Evolutionary conservation across 805 yeast genomes (phyloP).

Genomic region (Candida pseudoglaebosa): DNA sequence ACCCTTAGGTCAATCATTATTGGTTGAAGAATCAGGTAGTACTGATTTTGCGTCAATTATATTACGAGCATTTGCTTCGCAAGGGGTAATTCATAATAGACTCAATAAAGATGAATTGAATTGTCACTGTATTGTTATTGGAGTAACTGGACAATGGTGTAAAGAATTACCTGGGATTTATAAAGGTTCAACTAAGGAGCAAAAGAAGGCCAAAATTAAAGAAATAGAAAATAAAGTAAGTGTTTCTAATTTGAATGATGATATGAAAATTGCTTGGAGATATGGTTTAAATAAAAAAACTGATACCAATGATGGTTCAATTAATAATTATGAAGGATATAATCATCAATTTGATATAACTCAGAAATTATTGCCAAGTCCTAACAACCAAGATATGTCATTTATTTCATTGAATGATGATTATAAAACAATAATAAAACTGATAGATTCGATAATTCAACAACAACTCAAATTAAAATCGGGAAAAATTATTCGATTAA

Average conservation of each 20-base stretch:
- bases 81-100: constrained; percentile 68
- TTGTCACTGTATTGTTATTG: constrained; percentile 64
- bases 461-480: constrained; percentile 35
- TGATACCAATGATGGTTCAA: constrained; percentile 10
- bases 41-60: constrained; percentile 82
- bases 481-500: constrained; percentile 55
- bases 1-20: constrained; percentile 68
- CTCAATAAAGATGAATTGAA: constrained; percentile 32
- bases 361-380: constrained; percentile 61
- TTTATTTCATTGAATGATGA: constrained; percentile 41
- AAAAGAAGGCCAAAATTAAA: constrained; percentile 54
- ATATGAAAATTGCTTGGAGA: constrained; percentile 91
- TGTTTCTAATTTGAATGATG: constrained; percentile 56
- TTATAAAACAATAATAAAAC: constrained; percentile 24
- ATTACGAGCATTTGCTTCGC: constrained; percentile 66
- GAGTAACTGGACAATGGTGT: constrained; percentile 56
- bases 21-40: constrained; percentile 80
- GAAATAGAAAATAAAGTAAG: constrained; percentile 61
- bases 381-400: constrained; percentile 57
- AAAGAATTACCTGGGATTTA: constrained; percentile 74
- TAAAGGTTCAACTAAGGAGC: constrained; percentile 62
- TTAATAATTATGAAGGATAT: constrained; percentile 46
- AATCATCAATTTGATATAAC: constrained; percentile 74
- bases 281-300: constrained; percentile 50
- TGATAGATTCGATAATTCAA: constrained; percentile 38